Conservation (phyloP, 73 alveolate genomes). For the Durusdinium trenchii region DNA sequence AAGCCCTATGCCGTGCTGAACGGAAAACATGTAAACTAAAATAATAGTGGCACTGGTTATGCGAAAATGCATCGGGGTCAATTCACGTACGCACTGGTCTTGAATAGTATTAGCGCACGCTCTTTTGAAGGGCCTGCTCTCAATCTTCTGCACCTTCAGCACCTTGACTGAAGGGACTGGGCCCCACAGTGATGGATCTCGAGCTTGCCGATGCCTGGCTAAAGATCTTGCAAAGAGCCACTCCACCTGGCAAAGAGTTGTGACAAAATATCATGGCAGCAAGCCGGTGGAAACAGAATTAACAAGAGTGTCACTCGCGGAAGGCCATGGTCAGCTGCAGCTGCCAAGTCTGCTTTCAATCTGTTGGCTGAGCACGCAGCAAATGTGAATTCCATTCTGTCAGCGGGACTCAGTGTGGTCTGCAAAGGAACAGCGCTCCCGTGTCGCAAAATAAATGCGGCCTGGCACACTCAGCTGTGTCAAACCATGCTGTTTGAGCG, state of each 20-base stretch:
- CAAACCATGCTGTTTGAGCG: no score
- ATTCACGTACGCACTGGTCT: no score
- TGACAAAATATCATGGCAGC: not conserved
- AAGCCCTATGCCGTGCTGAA: not conserved
- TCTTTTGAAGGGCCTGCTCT: conserved; percentile 23
- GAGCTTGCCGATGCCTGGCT: not conserved
- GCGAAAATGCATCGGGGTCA: no score
- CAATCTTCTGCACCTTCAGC: not conserved
- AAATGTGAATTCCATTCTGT: not conserved
- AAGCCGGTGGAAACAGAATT: not conserved
- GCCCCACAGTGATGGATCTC: not conserved
- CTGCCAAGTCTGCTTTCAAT: not conserved
- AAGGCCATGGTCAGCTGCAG: not conserved
- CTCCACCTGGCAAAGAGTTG: not conserved
- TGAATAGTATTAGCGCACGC: no score
- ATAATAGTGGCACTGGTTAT: no score
- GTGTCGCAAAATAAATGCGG: conserved; percentile 21
- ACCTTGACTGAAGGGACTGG: not conserved
- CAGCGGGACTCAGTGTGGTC: not conserved
- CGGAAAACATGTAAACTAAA: no score
- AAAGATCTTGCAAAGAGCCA: conserved; percentile 5
- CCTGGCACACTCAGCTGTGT: no score
- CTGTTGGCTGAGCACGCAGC: not conserved
- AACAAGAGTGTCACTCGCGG: not conserved
- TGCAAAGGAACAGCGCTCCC: not conserved